Conservation (phyloP, 2,329 filamentous ascomycete species). For the Pseudodiploospora longispora region DNA sequence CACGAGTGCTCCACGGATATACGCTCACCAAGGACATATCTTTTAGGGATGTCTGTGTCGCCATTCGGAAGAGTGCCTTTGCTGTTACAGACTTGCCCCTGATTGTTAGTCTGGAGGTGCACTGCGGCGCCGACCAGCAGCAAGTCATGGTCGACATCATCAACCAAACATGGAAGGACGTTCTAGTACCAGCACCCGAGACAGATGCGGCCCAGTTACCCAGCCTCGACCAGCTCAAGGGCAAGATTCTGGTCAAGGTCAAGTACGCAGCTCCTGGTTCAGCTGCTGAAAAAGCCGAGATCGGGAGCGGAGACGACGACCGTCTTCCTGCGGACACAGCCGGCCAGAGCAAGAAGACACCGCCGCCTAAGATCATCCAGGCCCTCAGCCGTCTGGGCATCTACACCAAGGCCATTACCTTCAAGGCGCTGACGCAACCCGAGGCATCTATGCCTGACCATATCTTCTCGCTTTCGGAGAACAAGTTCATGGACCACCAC, state of each 20-base stretch:
- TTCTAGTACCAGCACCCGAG: constrained; percentile 53
- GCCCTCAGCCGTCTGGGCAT: constrained; percentile 68
- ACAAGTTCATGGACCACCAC: constrained; percentile 53
- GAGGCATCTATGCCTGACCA: constrained; percentile 57
- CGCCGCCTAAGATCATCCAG: constrained; percentile 57
- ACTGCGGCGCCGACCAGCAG: constrained; percentile 74
- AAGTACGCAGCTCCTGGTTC: constrained; percentile 52
- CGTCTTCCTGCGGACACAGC: constrained; percentile 34
- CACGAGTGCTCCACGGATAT: constrained; percentile 77
- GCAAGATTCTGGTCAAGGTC: constrained; percentile 79
- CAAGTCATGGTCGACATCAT: constrained; percentile 89
- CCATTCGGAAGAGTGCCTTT: constrained; percentile 75
- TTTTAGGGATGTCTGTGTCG: constrained; percentile 77
- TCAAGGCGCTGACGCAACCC: constrained; percentile 68
- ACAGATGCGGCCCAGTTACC: constrained; percentile 47
- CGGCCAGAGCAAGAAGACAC: constrained; percentile 39
- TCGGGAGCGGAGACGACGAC: constrained; percentile 27
- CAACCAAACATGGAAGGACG: constrained; percentile 69
- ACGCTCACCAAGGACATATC: constrained; percentile 83
- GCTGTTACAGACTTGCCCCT: constrained; percentile 67
- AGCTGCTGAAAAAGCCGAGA: constrained; percentile 21
- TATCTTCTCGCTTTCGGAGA: constrained; percentile 61
- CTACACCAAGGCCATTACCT: constrained; percentile 77
- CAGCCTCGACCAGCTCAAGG: constrained; percentile 58
- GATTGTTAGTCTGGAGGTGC: constrained; percentile 92